Evolutionary conservation across 1,284 basidiomycete genomes (phyloP).

Genomic region (Ceratobasidium sp.): DNA sequence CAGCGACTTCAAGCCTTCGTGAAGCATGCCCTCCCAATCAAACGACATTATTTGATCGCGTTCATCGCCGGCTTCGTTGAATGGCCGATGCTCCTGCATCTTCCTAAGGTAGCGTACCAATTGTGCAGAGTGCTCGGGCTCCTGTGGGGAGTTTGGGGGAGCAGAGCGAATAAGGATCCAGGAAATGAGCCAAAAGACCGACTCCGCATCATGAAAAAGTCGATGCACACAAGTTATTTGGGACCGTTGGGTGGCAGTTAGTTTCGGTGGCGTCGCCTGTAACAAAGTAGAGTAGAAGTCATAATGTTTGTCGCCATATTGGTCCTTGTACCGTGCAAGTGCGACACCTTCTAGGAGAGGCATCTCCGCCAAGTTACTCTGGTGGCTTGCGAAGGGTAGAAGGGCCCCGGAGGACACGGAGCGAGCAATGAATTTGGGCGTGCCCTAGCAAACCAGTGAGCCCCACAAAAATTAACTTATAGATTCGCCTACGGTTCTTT

Average conservation of each 20-base stretch:
- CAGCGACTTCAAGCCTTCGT: background rate
- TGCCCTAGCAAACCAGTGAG: background rate
- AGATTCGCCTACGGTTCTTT: background rate
- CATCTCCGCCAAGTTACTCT: background rate
- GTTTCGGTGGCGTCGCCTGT: background rate
- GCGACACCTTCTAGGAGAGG: background rate
- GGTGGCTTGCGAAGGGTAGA: background rate
- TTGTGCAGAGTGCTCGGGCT: background rate
- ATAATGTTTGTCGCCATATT: background rate
- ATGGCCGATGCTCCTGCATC: background rate
- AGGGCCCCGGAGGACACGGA: background rate
- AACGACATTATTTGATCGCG: background rate
- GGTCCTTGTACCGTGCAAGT: background rate
- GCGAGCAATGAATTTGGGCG: constrained; percentile 1
- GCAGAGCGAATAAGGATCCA: background rate
- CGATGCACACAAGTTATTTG: background rate
- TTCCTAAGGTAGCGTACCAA: background rate
- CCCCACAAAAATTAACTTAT: too few relatives aligned
- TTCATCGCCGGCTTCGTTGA: background rate
- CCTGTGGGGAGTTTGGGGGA: background rate
- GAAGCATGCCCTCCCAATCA: background rate
- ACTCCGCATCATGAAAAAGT: constrained; percentile 13
- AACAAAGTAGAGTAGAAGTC: background rate
- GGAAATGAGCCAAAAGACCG: background rate
- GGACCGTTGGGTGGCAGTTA: too few relatives aligned